Percentiles rank a stretch among this genome's conserved stretches.
Conservation (phyloP, 2,329 filamentous ascomycete species). For the Pseudopithomyces chartarum region DNA sequence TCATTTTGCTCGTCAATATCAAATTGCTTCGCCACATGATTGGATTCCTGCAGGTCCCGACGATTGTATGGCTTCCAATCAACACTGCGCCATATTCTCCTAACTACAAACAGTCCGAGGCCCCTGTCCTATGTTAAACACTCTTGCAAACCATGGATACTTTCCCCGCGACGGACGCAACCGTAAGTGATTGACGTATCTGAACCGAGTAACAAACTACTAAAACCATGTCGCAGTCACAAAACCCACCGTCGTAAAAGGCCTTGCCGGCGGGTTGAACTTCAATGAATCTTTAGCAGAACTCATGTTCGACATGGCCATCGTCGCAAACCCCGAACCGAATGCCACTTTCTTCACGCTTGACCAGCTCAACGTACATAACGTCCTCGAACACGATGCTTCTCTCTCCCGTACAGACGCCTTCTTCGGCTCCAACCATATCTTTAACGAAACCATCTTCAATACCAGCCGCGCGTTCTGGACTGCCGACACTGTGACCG, state of each 20-base stretch:
- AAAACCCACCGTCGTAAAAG: conserved; percentile 44
- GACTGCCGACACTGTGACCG: conserved; percentile 46
- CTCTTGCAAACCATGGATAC: conserved; percentile 43
- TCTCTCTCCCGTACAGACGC: conserved; percentile 56
- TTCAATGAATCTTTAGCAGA: conserved; percentile 48
- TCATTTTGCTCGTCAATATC: neutral
- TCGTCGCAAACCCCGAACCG: conserved; percentile 36
- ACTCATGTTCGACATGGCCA: conserved; percentile 52
- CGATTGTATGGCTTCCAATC: conserved; percentile 16
- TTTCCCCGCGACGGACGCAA: conserved; percentile 41
- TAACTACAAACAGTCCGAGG: conserved; percentile 22
- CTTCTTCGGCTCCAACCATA: conserved; percentile 56
- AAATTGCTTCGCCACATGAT: conserved; percentile 14
- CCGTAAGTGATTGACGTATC: neutral
- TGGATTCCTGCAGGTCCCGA: conserved; percentile 22
- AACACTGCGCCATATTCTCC: neutral
- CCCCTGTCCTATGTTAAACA: conserved; percentile 42
- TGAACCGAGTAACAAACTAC: neutral
- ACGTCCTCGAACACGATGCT: conserved; percentile 57
- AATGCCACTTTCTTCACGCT: conserved; percentile 37
- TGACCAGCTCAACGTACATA: conserved; percentile 53
- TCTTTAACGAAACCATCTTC: conserved; percentile 60
- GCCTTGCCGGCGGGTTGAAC: conserved; percentile 49
- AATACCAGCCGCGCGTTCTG: conserved; percentile 54
- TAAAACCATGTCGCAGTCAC: conserved; percentile 22